A percentile compares a stretch with the other conserved stretches of the same genome.
Evolutionary conservation across 148 eudicot genomes (phyloP).

Genomic region (Polygonum aviculare): DNA sequence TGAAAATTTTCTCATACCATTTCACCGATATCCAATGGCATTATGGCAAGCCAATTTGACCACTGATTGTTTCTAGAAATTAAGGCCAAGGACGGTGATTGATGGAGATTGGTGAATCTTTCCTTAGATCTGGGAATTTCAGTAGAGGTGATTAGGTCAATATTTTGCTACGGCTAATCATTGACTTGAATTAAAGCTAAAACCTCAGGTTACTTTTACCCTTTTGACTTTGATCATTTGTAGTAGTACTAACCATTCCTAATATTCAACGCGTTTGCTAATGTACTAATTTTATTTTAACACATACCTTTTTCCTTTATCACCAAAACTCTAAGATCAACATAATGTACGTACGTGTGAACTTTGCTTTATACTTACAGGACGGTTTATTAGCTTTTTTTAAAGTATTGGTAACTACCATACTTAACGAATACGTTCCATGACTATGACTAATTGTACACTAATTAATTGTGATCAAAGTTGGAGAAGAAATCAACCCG

Average conservation of each 20-base stretch:
- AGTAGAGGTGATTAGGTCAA: neutral
- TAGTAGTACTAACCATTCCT: neutral
- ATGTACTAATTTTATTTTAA: neutral
- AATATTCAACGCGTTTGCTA: neutral
- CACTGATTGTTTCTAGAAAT: neutral
- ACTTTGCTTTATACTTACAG: neutral
- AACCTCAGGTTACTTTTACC: neutral
- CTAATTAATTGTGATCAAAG: neutral
- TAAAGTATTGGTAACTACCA: neutral
- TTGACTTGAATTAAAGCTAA: neutral
- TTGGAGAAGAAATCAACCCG: neutral
- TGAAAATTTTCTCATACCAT: too few relatives aligned
- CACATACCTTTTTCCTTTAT: neutral
- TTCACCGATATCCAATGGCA: too few relatives aligned
- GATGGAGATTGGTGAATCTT: neutral
- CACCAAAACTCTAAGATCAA: constrained; percentile 6
- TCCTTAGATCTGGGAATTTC: neutral
- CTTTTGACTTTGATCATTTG: neutral
- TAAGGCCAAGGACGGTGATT: neutral
- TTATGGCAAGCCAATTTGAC: too few relatives aligned
- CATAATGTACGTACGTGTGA: neutral
- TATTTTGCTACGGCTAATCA: neutral
- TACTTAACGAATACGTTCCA: neutral
- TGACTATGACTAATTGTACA: neutral
- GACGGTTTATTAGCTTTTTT: neutral